Percentiles rank a stretch among this genome's conserved stretches.
phyloP scores from a whole-genome alignment of 2,329 filamentous ascomycete species.

The Fusarium transvaalense region DNA sequence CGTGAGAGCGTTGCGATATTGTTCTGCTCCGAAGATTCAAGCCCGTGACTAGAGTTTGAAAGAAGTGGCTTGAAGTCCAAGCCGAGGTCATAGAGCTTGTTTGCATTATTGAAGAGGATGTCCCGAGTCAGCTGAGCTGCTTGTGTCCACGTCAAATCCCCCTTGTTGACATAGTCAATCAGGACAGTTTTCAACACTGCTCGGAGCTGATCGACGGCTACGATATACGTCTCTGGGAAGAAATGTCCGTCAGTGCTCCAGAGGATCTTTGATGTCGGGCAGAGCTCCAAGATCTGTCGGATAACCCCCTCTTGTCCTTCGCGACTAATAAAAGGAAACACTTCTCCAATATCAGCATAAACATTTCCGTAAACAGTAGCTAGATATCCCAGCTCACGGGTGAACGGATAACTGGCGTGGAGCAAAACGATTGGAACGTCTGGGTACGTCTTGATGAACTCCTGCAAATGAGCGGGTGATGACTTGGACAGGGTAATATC shows the following conservation, averaged over 20 bases:
- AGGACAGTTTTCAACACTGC: slow-evolving; percentile 77
- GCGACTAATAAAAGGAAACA: slow-evolving; percentile 82
- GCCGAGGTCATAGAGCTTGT: slow-evolving; percentile 76
- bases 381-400: slow-evolving; percentile 81
- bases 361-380: slow-evolving; percentile 82
- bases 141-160: slow-evolving; percentile 70
- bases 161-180: slow-evolving; percentile 73
- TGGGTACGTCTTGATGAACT: slow-evolving; percentile 77
- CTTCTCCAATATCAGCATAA: slow-evolving; percentile 85
- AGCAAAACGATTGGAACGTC: slow-evolving; percentile 80
- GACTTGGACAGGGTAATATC: slow-evolving; percentile 78
- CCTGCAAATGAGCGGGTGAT: slow-evolving; percentile 81
- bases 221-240: slow-evolving; percentile 81
- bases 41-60: slow-evolving; percentile 5
- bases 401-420: slow-evolving; percentile 86
- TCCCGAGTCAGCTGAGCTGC: slow-evolving; percentile 74
- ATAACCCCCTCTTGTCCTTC: slow-evolving; percentile 80
- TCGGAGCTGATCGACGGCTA: slow-evolving; percentile 79
- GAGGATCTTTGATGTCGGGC: slow-evolving; percentile 79
- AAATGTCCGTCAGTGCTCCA: slow-evolving; percentile 87
- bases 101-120: slow-evolving; percentile 82
- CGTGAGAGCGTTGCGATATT: slow-evolving; percentile 29
- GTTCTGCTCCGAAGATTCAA: slow-evolving; percentile 11
- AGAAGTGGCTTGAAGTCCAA: slow-evolving; percentile 55
- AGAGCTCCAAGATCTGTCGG: slow-evolving; percentile 79